These are phyloP conservation scores for Colletotrichum sp. DNA, from an alignment of 2,329 filamentous ascomycete genomes.

Conservation along the genomic window DNA sequence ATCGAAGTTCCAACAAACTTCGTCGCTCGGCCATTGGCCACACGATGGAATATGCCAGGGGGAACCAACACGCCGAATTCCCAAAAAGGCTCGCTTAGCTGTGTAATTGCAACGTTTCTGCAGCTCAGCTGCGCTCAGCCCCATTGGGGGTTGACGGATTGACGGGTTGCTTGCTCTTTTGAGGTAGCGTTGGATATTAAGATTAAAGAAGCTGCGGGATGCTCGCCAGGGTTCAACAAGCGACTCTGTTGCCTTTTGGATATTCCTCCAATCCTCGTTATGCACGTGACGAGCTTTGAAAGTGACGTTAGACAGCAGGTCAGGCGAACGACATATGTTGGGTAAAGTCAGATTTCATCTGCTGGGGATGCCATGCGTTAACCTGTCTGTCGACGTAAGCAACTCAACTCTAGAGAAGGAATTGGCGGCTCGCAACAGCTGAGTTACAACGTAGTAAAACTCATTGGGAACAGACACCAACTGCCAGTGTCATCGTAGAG, in stretches of 20 bases:
- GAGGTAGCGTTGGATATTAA: background rate
- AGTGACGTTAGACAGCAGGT: fast-evolving
- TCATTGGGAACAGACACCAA: too few species aligned
- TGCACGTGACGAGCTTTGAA: background rate
- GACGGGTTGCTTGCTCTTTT: background rate
- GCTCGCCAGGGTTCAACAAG: background rate
- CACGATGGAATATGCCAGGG: fast-evolving
- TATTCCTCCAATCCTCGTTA: background rate
- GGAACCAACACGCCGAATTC: background rate
- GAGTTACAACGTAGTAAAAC: too few species aligned
- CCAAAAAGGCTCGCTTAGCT: background rate
- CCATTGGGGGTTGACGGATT: background rate
- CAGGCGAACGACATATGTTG: too few species aligned
- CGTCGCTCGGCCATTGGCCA: background rate
- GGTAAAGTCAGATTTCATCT: too few species aligned
- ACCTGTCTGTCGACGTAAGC: fast-evolving
- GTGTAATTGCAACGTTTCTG: background rate
- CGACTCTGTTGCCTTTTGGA: background rate
- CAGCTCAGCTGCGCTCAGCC: background rate
- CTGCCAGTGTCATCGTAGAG: too few species aligned
- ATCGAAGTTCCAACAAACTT: background rate
- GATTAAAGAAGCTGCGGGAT: background rate
- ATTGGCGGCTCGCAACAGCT: too few species aligned
- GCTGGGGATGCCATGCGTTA: too few species aligned
- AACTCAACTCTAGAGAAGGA: fast-evolving